These are phyloP conservation scores for Salix viminalis DNA, from an alignment of 345 rosid genomes.

Conservation along the genomic window DNA sequence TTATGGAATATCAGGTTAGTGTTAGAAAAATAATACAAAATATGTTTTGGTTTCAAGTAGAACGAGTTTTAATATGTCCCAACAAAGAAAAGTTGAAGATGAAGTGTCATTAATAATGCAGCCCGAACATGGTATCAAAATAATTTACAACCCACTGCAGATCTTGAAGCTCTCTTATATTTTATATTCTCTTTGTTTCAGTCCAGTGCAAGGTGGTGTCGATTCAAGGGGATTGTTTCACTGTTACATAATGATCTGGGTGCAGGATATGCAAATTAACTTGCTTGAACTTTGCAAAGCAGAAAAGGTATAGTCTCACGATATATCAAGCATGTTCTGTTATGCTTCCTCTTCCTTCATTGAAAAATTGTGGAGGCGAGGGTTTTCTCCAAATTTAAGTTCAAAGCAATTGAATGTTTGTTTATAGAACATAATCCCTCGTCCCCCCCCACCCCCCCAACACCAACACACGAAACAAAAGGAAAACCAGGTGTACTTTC, in stretches of 20 bases:
- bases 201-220: slow-evolving; percentile 28
- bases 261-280: slow-evolving; percentile 32
- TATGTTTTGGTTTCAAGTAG: neutral
- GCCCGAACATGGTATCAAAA: neutral
- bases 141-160: neutral
- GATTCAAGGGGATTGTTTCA: slow-evolving; percentile 29
- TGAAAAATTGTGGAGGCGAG: too few species aligned
- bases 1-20: slow-evolving; percentile 29
- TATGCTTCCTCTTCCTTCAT: too few species aligned
- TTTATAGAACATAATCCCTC: neutral
- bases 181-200: slow-evolving; percentile 4
- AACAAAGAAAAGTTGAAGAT: neutral
- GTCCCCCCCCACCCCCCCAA: too few species aligned
- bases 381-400: too few species aligned
- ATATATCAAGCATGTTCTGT: neutral
- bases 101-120: neutral
- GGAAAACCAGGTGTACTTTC: neutral
- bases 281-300: slow-evolving; percentile 30
- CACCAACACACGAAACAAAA: neutral
- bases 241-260: slow-evolving; percentile 33
- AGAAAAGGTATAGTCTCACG: slow-evolving; percentile 22
- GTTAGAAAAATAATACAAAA: neutral
- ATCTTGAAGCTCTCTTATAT: slow-evolving; percentile 7
- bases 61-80: neutral
- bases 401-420: too few species aligned